phyloP scores from a whole-genome alignment of 345 rosid species.

The Brassica nigra region DNA sequence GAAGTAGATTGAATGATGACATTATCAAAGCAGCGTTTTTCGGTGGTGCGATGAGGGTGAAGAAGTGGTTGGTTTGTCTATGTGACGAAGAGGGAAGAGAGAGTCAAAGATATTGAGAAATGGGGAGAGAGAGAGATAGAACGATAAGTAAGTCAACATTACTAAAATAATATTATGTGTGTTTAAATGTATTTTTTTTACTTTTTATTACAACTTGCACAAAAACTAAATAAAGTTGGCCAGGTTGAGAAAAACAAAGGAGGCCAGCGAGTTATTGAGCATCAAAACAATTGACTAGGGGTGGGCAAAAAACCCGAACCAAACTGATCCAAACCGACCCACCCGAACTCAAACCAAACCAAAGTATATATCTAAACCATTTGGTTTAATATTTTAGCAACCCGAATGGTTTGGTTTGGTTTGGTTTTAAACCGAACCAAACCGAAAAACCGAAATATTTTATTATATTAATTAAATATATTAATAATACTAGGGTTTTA shows the following conservation, averaged over 20 bases:
- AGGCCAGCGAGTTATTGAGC: background rate
- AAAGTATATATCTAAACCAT: no score
- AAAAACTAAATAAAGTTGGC: background rate
- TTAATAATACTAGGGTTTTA: no score
- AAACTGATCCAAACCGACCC: no score
- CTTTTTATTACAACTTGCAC: background rate
- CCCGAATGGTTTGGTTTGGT: no score
- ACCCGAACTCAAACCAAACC: no score
- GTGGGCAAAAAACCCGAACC: no score
- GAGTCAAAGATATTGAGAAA: background rate
- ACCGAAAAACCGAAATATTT: no score
- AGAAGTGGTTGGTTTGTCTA: background rate
- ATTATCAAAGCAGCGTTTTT: constrained; percentile 5
- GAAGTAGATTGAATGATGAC: constrained; percentile 9
- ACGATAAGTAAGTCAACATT: background rate
- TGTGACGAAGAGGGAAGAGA: background rate
- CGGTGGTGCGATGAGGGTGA: background rate
- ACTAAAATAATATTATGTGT: no score
- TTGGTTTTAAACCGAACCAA: no score
- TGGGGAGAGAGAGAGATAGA: background rate
- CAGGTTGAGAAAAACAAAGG: background rate
- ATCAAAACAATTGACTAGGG: background rate
- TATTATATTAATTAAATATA: no score
- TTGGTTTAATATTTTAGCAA: no score
- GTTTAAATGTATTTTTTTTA: background rate